phyloP scores from a whole-genome alignment of 345 rosid species.

The Ceriops decandra region DNA sequence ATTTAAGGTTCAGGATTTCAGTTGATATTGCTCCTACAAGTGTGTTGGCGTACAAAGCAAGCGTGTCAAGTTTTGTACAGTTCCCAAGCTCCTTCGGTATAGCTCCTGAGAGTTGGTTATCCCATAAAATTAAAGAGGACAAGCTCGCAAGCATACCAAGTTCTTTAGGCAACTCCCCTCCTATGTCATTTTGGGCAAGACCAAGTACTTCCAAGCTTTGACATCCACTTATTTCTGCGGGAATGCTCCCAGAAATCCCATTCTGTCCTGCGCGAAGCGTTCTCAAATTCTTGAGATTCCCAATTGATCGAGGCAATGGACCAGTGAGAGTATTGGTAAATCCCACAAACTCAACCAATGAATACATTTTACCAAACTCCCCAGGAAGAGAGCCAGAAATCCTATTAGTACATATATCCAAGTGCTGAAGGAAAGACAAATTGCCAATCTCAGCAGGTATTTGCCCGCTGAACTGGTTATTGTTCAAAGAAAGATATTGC shows the following conservation, averaged over 20 bases:
- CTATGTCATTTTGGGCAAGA: conserved; percentile 68
- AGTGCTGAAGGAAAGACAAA: conserved; percentile 28
- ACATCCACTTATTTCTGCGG: conserved; percentile 64
- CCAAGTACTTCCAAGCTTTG: conserved; percentile 65
- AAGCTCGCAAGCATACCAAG: conserved; percentile 52
- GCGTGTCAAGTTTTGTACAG: conserved; percentile 50
- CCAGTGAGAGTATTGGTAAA: conserved; percentile 74
- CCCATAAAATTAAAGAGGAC: conserved; percentile 64
- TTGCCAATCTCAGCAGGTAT: conserved; percentile 47
- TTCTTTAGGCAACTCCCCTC: conserved; percentile 63
- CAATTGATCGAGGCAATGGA: conserved; percentile 48
- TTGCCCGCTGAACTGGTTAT: conserved; percentile 68
- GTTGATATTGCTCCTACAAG: conserved; percentile 55
- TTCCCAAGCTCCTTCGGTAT: conserved; percentile 65
- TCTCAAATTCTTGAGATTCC: conserved; percentile 46
- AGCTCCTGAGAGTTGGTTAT: conserved; percentile 58
- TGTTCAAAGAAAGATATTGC: conserved; percentile 42
- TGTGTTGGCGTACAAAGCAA: conserved; percentile 71
- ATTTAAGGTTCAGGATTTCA: conserved; percentile 52
- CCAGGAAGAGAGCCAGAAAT: conserved; percentile 54
- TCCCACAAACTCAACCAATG: conserved; percentile 60
- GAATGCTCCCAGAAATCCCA: conserved; percentile 61
- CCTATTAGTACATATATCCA: conserved; percentile 31
- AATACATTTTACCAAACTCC: conserved; percentile 45
- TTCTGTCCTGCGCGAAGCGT: conserved; percentile 70